Evolutionary conservation across 768 basidiomycete genomes (phyloP), one percentile per base, ranked within the genome.

Genomic region (Porpolomopsis calyptriformis): DNA sequence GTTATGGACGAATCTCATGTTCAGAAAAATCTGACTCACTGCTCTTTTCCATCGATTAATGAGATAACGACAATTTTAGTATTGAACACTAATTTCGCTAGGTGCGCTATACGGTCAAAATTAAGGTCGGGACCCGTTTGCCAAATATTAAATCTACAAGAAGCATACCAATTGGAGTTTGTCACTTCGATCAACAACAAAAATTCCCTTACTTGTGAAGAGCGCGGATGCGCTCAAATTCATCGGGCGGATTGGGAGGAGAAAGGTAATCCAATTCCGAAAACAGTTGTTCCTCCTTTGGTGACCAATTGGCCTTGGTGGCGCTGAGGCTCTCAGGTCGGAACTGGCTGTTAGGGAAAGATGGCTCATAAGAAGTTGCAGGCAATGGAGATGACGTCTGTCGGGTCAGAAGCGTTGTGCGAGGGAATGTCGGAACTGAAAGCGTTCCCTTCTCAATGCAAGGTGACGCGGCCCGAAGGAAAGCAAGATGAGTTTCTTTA

Each of bases 101-200:
- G 74, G 60, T 94, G 90, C 12, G 82, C 87, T 52, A 96, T 93
- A 14, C 93, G 78, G 62, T 96, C 92, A 58, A 97, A 96, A 59
- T 94, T 93, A 51, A 77, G 69, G 60, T 97, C 93, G 7, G 81
- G 70, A 12, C 80, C 79, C 0, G 90, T 92, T 52, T 86, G 78
- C 76, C 89, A 82, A 40, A 96, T 85, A 54, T 91, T 90, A 67
- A 89, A 93, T 52, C 88, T 86, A 26, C 11, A 4, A 23, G 22
- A n/a, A n/a, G n/a, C n/a, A n/a, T n/a, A n/a, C n/a, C n/a, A n/a
- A n/a, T n/a, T n/a, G n/a, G n/a, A n/a, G n/a, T n/a, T n/a, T n/a
- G n/a, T n/a, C n/a, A n/a, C n/a, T n/a, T n/a, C n/a, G n/a, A n/a
- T n/a, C n/a, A n/a, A n/a, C n/a, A n/a, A n/a, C n/a, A n/a, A n/a